A percentile compares a stretch with the other conserved stretches of the same genome.
Conservation (phyloP, 2,329 filamentous ascomycete genomes). For the Sporothrix schenckii region DNA sequence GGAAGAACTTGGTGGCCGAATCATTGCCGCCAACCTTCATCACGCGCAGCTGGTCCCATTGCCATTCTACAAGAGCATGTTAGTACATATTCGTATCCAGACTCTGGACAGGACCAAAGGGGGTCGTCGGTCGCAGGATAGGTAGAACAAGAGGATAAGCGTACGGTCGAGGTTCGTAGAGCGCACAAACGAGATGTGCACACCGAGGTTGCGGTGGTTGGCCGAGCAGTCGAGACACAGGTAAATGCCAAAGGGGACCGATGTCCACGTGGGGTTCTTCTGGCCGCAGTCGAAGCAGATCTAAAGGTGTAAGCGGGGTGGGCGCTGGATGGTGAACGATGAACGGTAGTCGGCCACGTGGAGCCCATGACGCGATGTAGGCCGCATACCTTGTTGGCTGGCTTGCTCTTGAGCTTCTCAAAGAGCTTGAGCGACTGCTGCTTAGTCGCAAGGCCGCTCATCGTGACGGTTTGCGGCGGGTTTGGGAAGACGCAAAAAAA, state of each 20-base stretch:
- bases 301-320: constrained; percentile 49
- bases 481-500: not conserved
- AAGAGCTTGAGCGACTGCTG: constrained; percentile 96
- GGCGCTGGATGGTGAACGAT: not conserved
- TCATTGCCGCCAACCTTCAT: constrained; percentile 99
- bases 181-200: constrained; percentile 98
- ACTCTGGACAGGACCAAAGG: too few relatives aligned
- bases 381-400: constrained; percentile 81
- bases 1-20: constrained; percentile 97
- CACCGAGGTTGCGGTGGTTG: constrained; percentile 94
- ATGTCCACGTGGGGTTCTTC: constrained; percentile 98
- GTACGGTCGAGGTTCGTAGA: constrained; percentile 97
- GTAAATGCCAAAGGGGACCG: constrained; percentile 93
- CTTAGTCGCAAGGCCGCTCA: constrained; percentile 79
- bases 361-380: not conserved
- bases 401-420: constrained; percentile 92
- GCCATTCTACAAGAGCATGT: constrained; percentile 68
- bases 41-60: constrained; percentile 95
- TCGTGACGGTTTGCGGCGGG: constrained; percentile 46
- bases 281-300: constrained; percentile 98
- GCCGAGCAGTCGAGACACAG: constrained; percentile 97
- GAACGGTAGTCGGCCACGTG: not conserved
- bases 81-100: not conserved
- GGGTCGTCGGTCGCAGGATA: not conserved
- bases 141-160: not conserved